Conservation (phyloP, 371 early-diverging fungal species). For the Rhizomucor pusillus region DNA sequence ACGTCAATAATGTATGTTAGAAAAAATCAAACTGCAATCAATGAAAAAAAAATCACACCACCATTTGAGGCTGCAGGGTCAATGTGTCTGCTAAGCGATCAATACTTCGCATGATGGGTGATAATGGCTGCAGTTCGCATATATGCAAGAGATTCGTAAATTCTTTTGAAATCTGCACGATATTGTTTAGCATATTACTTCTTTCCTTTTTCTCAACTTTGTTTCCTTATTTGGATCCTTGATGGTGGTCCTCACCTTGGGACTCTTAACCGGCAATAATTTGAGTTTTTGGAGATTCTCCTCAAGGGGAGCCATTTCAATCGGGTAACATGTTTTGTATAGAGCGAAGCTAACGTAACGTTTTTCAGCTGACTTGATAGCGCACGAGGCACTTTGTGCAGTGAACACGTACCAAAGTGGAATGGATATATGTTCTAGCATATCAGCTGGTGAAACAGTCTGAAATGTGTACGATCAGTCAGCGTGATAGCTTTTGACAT, state of each 20-base stretch:
- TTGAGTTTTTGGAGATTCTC: conserved; percentile 9
- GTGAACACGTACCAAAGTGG: conserved; percentile 5
- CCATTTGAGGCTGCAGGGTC: too few relatives aligned
- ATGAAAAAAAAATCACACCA: too few relatives aligned
- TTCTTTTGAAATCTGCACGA: too few relatives aligned
- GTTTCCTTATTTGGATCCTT: too few relatives aligned
- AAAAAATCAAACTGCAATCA: too few relatives aligned
- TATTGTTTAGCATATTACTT: too few relatives aligned
- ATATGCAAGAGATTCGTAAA: too few relatives aligned
- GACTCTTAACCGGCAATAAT: not conserved
- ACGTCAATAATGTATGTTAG: too few relatives aligned
- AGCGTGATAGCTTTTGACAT: conserved; percentile 3
- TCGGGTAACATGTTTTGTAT: conserved; percentile 7
- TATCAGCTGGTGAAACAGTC: conserved; percentile 4
- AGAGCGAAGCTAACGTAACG: conserved; percentile 8
- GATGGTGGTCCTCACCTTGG: conserved; percentile 5
- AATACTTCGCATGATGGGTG: too few relatives aligned
- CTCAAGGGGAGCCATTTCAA: conserved; percentile 15
- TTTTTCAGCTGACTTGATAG: not conserved
- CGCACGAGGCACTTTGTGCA: not conserved
- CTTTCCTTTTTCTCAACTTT: too few relatives aligned
- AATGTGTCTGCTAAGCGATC: too few relatives aligned
- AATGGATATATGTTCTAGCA: conserved; percentile 3
- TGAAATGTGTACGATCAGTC: not conserved
- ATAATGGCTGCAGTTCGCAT: too few relatives aligned